These are phyloP conservation scores for Venturiaceae sp. DNA, from an alignment of 2,329 filamentous ascomycete genomes.

Conservation along the genomic window DNA sequence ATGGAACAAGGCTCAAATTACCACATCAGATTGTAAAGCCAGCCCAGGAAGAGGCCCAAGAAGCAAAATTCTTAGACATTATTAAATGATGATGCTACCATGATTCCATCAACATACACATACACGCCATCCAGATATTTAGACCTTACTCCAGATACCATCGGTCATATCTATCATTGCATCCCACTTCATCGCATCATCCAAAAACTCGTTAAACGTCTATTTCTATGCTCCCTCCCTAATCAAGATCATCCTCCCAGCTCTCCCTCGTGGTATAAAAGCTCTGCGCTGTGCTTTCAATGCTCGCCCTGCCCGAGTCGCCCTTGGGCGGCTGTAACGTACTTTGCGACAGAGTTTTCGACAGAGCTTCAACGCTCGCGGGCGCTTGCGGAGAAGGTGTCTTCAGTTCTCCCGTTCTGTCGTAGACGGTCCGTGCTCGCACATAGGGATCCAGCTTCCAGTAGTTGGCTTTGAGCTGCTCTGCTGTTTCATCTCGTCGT, in stretches of 20 bases:
- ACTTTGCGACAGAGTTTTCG: neutral
- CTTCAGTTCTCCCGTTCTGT: constrained; percentile 51
- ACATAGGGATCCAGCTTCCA: constrained; percentile 87
- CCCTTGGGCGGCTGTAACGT: neutral
- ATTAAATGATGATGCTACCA: no score
- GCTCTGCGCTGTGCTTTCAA: constrained; percentile 4
- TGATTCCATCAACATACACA: no score
- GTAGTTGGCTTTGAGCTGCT: constrained; percentile 62
- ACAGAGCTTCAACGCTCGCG: neutral
- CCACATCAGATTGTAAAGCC: no score
- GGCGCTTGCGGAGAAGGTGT: neutral
- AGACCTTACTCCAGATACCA: no score
- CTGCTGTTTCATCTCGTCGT: constrained; percentile 50
- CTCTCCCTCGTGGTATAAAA: neutral
- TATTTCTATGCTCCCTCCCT: neutral
- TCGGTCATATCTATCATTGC: no score
- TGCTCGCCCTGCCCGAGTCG: neutral
- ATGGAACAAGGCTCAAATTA: no score
- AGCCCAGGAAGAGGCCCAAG: no score
- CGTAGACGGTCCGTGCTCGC: constrained; percentile 73
- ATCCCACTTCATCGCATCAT: no score
- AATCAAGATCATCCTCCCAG: constrained; percentile 9
- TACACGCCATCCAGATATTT: no score
- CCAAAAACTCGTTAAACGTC: no score
- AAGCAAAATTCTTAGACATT: no score